These are phyloP conservation scores for Sclerotinia subarctica DNA, from an alignment of 2,329 filamentous ascomycete genomes.

Conservation along the genomic window DNA sequence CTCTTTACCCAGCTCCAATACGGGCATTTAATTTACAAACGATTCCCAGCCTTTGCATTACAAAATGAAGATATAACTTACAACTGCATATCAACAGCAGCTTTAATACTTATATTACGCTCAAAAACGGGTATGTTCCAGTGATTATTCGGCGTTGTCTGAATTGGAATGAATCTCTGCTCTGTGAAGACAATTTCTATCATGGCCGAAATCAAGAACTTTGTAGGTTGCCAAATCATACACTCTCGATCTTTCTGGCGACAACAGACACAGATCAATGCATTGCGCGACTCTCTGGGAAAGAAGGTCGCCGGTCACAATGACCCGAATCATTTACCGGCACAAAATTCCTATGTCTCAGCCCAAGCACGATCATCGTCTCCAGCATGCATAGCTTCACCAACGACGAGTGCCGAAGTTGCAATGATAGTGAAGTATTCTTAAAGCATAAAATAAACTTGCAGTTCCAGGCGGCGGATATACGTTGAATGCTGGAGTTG, in stretches of 20 bases:
- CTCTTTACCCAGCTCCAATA: not conserved
- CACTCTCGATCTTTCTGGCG: not conserved
- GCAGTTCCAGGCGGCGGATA: constrained; percentile 32
- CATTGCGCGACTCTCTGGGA: not conserved
- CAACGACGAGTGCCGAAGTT: constrained; percentile 24
- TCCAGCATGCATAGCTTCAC: constrained; percentile 28
- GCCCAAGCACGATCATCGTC: constrained; percentile 21
- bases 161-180: not conserved
- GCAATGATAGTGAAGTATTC: constrained; percentile 24
- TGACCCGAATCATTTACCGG: no score
- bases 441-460: constrained; percentile 25
- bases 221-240: not conserved
- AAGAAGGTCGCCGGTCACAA: no score
- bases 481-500: constrained; percentile 42
- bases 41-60: not conserved
- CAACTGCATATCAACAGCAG: not conserved
- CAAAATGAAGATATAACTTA: not conserved
- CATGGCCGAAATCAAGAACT: not conserved
- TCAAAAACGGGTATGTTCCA: not conserved
- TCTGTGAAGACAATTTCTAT: not conserved
- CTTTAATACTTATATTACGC: not conserved
- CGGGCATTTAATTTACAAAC: not conserved
- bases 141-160: not conserved
- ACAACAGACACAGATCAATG: not conserved
- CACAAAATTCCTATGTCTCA: constrained; percentile 26